These are phyloP conservation scores for Colletotrichum karsti DNA, from an alignment of 2,329 filamentous ascomycete species.

Conservation along the genomic window DNA sequence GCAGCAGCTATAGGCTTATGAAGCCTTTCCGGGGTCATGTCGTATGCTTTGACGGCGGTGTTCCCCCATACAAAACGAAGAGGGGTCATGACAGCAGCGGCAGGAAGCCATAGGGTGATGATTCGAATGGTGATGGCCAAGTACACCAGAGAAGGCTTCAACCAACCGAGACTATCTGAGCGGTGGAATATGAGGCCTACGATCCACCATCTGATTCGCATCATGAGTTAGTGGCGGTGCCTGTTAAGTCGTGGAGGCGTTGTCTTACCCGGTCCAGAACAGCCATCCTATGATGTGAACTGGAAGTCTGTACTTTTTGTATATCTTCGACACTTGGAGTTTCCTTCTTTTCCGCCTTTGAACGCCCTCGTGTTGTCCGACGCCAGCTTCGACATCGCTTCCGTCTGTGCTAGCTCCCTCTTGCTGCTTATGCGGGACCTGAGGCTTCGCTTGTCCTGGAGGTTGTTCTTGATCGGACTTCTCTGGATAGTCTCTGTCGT, in stretches of 20 bases:
- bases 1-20: conserved; percentile 20
- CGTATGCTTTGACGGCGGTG: conserved; percentile 10
- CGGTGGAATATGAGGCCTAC: conserved; percentile 25
- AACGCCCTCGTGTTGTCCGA: not conserved
- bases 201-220: conserved; percentile 28
- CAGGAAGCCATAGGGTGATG: conserved; percentile 39
- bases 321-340: not conserved
- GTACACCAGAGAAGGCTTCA: conserved; percentile 74
- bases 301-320: conserved; percentile 12
- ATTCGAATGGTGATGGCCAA: conserved; percentile 70
- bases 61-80: conserved; percentile 15
- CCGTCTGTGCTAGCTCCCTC: not conserved
- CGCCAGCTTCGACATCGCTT: conserved; percentile 15
- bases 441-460: not conserved
- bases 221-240: no score
- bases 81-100: conserved; percentile 16
- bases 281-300: conserved; percentile 16
- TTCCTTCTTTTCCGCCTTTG: not conserved
- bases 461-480: not conserved
- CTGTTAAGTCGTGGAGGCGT: no score
- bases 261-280: conserved; percentile 19
- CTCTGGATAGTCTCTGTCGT: no score
- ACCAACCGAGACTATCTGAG: conserved; percentile 53
- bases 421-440: not conserved
- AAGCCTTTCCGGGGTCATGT: conserved; percentile 12